Evolutionary conservation across 225 moss, liverwort and hornwort species (phyloP), one percentile per base, ranked within the genome.

Genomic region (Rhytidiadelphus loreus): DNA sequence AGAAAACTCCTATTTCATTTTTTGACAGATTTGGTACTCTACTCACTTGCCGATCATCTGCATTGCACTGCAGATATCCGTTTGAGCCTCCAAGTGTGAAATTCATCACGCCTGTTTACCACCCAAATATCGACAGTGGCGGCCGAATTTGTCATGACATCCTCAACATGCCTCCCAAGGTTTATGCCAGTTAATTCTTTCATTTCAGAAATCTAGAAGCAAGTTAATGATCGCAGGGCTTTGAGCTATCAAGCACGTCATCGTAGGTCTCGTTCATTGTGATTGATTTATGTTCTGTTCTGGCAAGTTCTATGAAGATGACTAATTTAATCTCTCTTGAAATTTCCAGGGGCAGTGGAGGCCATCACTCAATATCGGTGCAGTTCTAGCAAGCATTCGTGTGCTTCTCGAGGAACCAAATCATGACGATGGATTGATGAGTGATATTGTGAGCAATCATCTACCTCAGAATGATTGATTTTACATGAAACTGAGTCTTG

Each of bases 161-260:
- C 85, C 95, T 97, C 79, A 95, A 96, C 91, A 95, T 97, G 97
- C 96, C 97, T 74, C 97, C 97, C 59, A 97, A 97, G 97, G 97
- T 92, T 73, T 44, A 82, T 83, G 32, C 59, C 50, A 69, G 33
- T 71, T 11, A 24, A 82, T 87, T 77, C 37, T 70, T 58, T 56
- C 64, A 22, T 77, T 50, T 60, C 26, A 33, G 35, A 56, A 56
- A 52, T 79, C 58, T 26, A 43, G 62, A 64, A 86, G 73, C 81
- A 39, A 61, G 64, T 73, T 13, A 35, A 52, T 50, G 78, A 77
- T 77, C 58, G 48, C 52, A 81, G 81, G 57, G 57, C 65, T 50
- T 75, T 89, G 70, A 77, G 57, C 41, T 85, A 77, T 71, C 48
- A 56, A 90, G 58, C 77, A 62, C 68, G 43, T 61, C 39, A 43